Base-by-base conservation (phyloP, 1,284 basidiomycete genomes). In the Malassezia dermatis region DNA sequence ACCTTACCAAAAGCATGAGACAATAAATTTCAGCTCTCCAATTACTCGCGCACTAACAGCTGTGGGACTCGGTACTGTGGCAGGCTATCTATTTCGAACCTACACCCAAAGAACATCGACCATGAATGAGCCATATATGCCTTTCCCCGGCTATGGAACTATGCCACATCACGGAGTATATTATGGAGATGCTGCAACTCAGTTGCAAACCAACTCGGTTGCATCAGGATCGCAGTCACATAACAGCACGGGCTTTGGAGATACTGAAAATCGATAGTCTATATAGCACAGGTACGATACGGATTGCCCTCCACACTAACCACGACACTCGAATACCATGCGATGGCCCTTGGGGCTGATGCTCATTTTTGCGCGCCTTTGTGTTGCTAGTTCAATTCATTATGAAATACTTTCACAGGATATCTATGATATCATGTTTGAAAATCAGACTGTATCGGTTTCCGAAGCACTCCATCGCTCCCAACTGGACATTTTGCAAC, bases 191-290 rank as follows among this genome's bases (percentile, higher is more conserved):
- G 46, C 46, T 11, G 46, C 34, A 21, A 46, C 51, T 11, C 48
- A 53, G 17, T 31, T 39, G 6, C 31, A 37, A 28, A 44, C 21
- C 31, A 19, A 51, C 8, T 7, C 42, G 3, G n/a, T 43, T 7
- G 12, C 50, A 8, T 35, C 50, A 11, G 15, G 24, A n/a, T 48
- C 52, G 11, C 7, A 13, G 1, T 44, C 44, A 11, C 48, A 51
- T 34, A 46, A 23, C 2, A 51, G 48, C 27, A 35, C 54, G 7
- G 49, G 54, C 27, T 56, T 46, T 34, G 54, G 54, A 8, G 54
- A 32, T 12, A 46, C 54, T 6, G 37, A 42, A 19, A 56, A 40
- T 24, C 54, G 54, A 12, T 54, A 53, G 34, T 6, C 17, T 15
- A 24, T 26, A 13, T 15, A 15, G 7, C 15, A 26, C 24, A 26